A percentile compares a stretch with the other conserved stretches of the same genome.
phyloP scores from a whole-genome alignment of 192 early-diverging fungal genomes.

The Umbelopsis ramanniana region DNA sequence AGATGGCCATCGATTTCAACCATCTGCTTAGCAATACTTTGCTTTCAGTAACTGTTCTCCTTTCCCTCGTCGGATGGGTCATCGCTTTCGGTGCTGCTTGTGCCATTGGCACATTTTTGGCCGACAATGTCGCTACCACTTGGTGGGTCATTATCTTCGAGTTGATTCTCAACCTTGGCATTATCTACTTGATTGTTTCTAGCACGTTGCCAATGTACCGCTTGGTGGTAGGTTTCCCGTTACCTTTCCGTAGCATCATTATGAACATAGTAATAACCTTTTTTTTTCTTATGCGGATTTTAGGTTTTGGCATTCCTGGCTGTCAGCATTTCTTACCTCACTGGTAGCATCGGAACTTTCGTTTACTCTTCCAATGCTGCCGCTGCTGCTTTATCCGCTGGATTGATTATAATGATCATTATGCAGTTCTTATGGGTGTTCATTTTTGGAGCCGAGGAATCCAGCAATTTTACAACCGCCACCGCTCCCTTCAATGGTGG shows the following conservation, averaged over 20 bases:
- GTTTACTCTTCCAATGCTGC: not conserved
- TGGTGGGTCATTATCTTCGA: slow-evolving; percentile 45
- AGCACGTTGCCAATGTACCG: slow-evolving; percentile 30
- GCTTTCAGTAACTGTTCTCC: slow-evolving; percentile 10
- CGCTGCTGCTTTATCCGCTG: slow-evolving; percentile 21
- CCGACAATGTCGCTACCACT: not conserved
- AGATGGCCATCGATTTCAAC: slow-evolving; percentile 4
- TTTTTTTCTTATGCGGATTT: no score
- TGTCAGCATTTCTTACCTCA: slow-evolving; percentile 30
- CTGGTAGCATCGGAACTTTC: slow-evolving; percentile 20
- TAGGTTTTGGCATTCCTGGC: slow-evolving; percentile 38
- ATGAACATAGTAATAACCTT: not conserved
- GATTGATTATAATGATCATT: slow-evolving; percentile 33
- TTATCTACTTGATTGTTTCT: slow-evolving; percentile 18
- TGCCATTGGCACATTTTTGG: slow-evolving; percentile 21
- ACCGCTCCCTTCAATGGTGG: not conserved
- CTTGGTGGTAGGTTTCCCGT: slow-evolving; percentile 30
- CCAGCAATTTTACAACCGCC: not conserved
- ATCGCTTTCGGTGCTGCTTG: slow-evolving; percentile 35
- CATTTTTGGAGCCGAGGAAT: slow-evolving; percentile 55
- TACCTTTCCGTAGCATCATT: no score
- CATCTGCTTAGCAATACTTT: slow-evolving; percentile 7
- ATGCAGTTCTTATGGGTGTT: slow-evolving; percentile 68
- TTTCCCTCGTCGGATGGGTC: slow-evolving; percentile 32
- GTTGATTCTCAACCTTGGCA: slow-evolving; percentile 28